Evolutionary conservation across 768 basidiomycete species (phyloP), one percentile per base, ranked within the genome.

Genomic region (Chalciporus pseudorubinellus): DNA sequence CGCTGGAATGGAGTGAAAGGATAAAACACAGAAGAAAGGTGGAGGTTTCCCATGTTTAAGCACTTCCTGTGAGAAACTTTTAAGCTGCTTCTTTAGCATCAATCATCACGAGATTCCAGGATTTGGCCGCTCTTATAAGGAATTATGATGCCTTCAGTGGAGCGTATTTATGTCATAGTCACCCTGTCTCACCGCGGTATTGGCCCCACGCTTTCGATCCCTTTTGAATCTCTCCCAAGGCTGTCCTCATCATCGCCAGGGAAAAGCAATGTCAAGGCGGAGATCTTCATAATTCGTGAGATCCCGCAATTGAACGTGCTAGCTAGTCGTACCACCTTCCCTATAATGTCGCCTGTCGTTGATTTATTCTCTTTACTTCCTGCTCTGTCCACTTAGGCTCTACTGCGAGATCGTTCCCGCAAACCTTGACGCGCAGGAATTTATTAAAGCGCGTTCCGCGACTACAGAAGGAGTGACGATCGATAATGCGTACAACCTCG

Each of bases 361-460:
- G 1, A 20, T 54, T 14, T 58, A 46, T 34, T 56, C 41, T 1
- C 29, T 58, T 10, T 51, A 50, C 22, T 58, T 51, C 14, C 49
- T 46, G 1, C 49, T 54, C 11, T 47, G 58, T 18, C 39, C 57
- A 6, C 46, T 48, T 16, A n/a, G n/a, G n/a, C n/a, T n/a, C n/a
- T 59, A 51, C 36, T 59, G 56, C 48, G 51, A 51, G 29, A 46
- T 46, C 10, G 43, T 55, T 10, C 57, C 52, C 19, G 47, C 53
- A 5, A 52, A 59, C 28, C 52, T 55, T 4, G 48, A 55, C 18
- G 50, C 47, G 14, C 50, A 50, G 14, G 19, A 54, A 10, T 50
- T 34, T 14, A 47, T 53, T 33, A 20, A 10, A 29, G 38, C 1
- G 16, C 11, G n/a, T 13, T 47, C 49, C 26, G 4, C n/a, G 41